Percentiles rank a stretch among this genome's conserved stretches.
Evolutionary conservation across 73 alveolate species (phyloP).

Genomic region (Paramecium tetraurelia): DNA sequence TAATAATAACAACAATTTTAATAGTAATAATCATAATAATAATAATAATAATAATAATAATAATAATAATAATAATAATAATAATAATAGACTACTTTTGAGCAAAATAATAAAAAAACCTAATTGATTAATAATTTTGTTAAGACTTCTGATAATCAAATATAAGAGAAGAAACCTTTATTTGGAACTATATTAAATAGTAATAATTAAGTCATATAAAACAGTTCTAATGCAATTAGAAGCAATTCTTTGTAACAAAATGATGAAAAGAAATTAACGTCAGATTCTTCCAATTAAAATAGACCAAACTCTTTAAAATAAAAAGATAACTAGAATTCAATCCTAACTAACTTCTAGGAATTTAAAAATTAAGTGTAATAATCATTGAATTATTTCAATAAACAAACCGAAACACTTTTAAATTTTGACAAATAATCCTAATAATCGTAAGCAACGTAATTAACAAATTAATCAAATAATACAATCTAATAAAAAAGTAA

Average conservation of each 20-base stretch:
- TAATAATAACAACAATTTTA: neutral
- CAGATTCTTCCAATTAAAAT: neutral
- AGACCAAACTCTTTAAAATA: constrained; percentile 9
- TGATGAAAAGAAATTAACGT: neutral
- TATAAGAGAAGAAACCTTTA: neutral
- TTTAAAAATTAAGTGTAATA: constrained; percentile 38
- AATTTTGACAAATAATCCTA: neutral
- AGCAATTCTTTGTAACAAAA: constrained; percentile 25
- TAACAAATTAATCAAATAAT: neutral
- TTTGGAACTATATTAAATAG: neutral
- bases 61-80: neutral
- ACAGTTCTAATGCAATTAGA: neutral
- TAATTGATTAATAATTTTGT: neutral
- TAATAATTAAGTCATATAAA: neutral
- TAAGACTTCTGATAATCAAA: neutral
- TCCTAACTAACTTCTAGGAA: constrained; percentile 9
- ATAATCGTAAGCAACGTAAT: neutral
- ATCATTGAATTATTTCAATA: constrained; percentile 7
- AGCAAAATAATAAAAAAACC: neutral
- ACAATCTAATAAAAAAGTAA: neutral
- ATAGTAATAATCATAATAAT: neutral
- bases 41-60: neutral
- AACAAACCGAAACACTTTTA: neutral
- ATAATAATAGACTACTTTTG: neutral
- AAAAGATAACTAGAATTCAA: neutral